Evolutionary conservation across 768 basidiomycete genomes (phyloP), one percentile per base, ranked within the genome.

Genomic region (Lactifluus subvellereus): DNA sequence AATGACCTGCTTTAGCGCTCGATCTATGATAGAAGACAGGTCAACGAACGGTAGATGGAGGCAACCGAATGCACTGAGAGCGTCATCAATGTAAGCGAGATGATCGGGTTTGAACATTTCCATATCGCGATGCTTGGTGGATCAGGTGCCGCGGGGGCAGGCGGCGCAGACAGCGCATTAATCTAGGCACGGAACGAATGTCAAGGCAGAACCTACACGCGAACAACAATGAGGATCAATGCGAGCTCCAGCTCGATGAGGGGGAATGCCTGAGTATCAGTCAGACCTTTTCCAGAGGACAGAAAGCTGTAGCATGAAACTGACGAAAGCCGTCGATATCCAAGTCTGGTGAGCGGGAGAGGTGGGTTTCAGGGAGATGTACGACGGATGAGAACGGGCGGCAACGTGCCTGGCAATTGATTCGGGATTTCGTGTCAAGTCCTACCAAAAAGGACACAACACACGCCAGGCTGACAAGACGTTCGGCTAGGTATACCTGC

Each of bases 401-500:
- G 20, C 8, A 14, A 37, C 56, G 45, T 16, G 47, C 56, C 56
- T 57, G 56, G 20, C 56, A 57, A 48, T 57, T 18, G 7, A 57
- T 48, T 30, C 22, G 11, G 6, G 32, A 27, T 8, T 43, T 18
- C 1, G 20, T 9, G n/a, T 57, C 33, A 8, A 48, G 33, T 14
- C 56, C 56, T 5, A 57, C 8, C 16, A 57, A 16, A n/a, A 57
- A 57, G 20, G 56, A 37, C n/a, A 57, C 35, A 37, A 27, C 56
- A 37, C 56, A 57, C 3, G 56, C 56, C 22, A 57, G 35, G 56
- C 56, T 48, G n/a, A n/a, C 30, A 11, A 57, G 40, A 20, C 56
- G 56, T n/a, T 32, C 30, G 1, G 56, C 45, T 45, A 57, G 22
- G 35, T 57, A 57, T 20, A 57, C 6, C 56, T 57, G 11, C 13